Evolutionary conservation across 176 grass and related monocot species (phyloP).

Genomic region (Themeda triandra): DNA sequence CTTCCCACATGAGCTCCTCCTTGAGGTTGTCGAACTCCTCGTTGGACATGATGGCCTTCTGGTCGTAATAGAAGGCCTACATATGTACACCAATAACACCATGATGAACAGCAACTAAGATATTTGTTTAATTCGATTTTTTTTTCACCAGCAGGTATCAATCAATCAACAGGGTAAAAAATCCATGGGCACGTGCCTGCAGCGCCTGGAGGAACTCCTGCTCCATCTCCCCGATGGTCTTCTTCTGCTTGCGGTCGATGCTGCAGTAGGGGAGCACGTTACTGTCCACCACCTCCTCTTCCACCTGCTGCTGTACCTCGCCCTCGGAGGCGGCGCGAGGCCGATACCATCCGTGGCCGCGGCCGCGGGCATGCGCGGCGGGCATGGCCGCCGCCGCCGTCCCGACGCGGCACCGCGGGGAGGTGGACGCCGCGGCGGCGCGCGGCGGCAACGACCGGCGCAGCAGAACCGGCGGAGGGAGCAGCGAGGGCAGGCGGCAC

Average conservation of each 20-base stretch:
- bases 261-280: constrained; percentile 89
- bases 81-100: not conserved
- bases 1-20: constrained; percentile 97
- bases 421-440: constrained; percentile 26
- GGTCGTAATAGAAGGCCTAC: constrained; percentile 81
- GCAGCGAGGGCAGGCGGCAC: constrained; percentile 24
- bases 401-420: constrained; percentile 11
- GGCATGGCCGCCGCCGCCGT: no score
- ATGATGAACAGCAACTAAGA: not conserved
- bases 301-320: constrained; percentile 28
- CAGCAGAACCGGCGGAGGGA: constrained; percentile 13
- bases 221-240: constrained; percentile 86
- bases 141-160: not conserved
- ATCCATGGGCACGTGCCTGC: constrained; percentile 48
- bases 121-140: not conserved
- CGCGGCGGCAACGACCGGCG: constrained; percentile 4
- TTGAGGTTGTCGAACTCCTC: constrained; percentile 97
- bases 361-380: no score
- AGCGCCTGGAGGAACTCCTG: constrained; percentile 90
- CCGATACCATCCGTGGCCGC: not conserved
- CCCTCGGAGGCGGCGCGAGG: constrained; percentile 23
- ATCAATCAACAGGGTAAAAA: not conserved
- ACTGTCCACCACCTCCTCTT: constrained; percentile 48
- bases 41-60: constrained; percentile 80
- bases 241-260: constrained; percentile 75